phyloP scores from a whole-genome alignment of 306 rosid species.

The Prunus campanulata region DNA sequence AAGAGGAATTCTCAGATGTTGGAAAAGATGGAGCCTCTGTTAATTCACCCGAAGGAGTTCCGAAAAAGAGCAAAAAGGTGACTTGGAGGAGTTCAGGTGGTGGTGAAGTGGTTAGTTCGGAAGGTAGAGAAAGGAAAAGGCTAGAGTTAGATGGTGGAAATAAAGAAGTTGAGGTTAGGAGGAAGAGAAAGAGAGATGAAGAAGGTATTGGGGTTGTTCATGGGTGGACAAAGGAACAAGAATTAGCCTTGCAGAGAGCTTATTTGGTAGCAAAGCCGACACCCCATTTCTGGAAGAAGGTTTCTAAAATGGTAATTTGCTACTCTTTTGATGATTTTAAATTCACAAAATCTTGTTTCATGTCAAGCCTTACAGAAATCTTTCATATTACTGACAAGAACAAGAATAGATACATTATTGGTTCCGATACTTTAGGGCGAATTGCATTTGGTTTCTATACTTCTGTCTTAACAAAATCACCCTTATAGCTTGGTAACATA shows the following conservation, averaged over 20 bases:
- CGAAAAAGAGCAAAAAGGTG: conserved; percentile 1
- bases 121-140: conserved; percentile 13
- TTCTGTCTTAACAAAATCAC: neutral
- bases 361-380: neutral
- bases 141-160: conserved; percentile 3
- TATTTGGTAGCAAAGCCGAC: conserved; percentile 66
- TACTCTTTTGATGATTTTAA: neutral
- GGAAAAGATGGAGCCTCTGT: conserved; percentile 14
- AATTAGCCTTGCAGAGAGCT: conserved; percentile 60
- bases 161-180: conserved; percentile 11
- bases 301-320: conserved; percentile 62
- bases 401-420: neutral
- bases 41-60: neutral
- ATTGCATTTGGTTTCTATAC: neutral
- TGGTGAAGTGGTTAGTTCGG: conserved; percentile 4
- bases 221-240: conserved; percentile 84
- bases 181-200: conserved; percentile 52
- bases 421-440: neutral
- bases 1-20: conserved; percentile 1
- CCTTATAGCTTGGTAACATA: neutral
- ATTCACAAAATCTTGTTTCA: neutral
- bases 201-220: conserved; percentile 17
- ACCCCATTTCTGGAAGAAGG: conserved; percentile 91
- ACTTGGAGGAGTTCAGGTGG: conserved; percentile 6
- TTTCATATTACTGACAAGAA: neutral